Percentiles rank a stretch among this genome's conserved stretches.
These are phyloP conservation scores for Tricholoma terreum DNA, from an alignment of 768 basidiomycete species.

Conservation along the genomic window DNA sequence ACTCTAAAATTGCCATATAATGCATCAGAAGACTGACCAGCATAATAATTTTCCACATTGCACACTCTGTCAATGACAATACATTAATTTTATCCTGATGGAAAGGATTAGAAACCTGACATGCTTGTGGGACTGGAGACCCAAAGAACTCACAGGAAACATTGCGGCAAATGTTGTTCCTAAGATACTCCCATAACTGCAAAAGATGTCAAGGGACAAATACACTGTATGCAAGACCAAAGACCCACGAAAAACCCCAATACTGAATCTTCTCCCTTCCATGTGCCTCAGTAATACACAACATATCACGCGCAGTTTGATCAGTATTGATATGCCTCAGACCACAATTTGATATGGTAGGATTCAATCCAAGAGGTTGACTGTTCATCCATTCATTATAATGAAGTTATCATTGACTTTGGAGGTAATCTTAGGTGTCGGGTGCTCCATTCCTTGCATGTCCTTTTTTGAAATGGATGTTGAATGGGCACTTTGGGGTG, in stretches of 20 bases:
- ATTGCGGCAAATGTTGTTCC: conserved; percentile 27
- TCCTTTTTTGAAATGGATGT: conserved; percentile 34
- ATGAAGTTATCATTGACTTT: too few relatives aligned
- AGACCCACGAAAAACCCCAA: conserved; percentile 31
- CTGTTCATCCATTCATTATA: too few relatives aligned
- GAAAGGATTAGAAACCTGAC: background rate
- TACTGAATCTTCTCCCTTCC: conserved; percentile 31
- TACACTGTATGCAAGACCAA: background rate
- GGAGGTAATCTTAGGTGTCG: conserved; percentile 30
- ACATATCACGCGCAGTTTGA: conserved; percentile 37
- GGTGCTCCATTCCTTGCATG: conserved; percentile 30
- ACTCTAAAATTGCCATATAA: background rate
- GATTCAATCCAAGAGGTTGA: too few relatives aligned
- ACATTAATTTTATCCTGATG: conserved; percentile 36
- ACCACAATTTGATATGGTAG: too few relatives aligned
- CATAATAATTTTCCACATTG: conserved; percentile 38
- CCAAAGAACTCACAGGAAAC: conserved; percentile 24
- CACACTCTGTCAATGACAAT: conserved; percentile 40
- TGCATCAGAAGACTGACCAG: conserved; percentile 21
- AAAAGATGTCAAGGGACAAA: background rate
- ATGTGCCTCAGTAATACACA: conserved; percentile 30
- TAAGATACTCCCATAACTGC: conserved; percentile 27
- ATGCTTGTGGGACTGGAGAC: background rate
- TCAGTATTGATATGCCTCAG: conserved; percentile 35
- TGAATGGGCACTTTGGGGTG: conserved; percentile 30